phyloP scores from a whole-genome alignment of 768 basidiomycete genomes.

The Amanita inopinata region DNA sequence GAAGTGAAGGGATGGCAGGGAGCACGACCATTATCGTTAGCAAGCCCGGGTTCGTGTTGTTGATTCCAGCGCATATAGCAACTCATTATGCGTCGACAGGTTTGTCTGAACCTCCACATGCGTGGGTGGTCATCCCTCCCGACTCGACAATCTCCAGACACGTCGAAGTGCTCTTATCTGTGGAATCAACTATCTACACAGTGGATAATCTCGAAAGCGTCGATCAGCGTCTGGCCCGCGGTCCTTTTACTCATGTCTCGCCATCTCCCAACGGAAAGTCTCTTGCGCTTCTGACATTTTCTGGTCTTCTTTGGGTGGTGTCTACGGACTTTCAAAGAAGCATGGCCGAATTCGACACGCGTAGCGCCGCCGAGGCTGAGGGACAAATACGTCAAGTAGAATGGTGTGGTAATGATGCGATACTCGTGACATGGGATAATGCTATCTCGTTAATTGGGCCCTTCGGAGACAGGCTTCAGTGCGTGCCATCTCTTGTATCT shows the following conservation, averaged over 20 bases:
- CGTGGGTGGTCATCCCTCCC: constrained; percentile 87
- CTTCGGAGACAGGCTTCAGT: constrained; percentile 80
- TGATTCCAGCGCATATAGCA: background rate
- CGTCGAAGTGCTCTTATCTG: constrained; percentile 79
- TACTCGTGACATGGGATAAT: constrained; percentile 75
- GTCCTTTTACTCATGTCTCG: constrained; percentile 80
- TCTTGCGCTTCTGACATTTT: constrained; percentile 70
- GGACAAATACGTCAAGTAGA: constrained; percentile 63
- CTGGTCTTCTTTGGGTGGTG: constrained; percentile 82
- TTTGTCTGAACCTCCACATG: constrained; percentile 65
- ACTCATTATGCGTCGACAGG: constrained; percentile 27
- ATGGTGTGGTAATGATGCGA: constrained; percentile 97
- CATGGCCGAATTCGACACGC: constrained; percentile 80
- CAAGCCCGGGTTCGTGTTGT: constrained; percentile 57
- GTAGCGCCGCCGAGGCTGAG: constrained; percentile 38
- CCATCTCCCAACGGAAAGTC: constrained; percentile 94
- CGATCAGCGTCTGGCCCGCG: constrained; percentile 82
- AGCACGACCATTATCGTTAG: constrained; percentile 57
- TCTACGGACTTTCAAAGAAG: constrained; percentile 86
- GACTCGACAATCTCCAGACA: constrained; percentile 85
- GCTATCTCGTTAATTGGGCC: constrained; percentile 85
- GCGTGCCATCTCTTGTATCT: constrained; percentile 17
- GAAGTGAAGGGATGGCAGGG: constrained; percentile 91
- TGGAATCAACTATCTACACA: constrained; percentile 68
- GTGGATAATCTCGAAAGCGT: constrained; percentile 85